phyloP scores from a whole-genome alignment of 441 rosid genomes.

The Euphorbia schlechtendalii region DNA sequence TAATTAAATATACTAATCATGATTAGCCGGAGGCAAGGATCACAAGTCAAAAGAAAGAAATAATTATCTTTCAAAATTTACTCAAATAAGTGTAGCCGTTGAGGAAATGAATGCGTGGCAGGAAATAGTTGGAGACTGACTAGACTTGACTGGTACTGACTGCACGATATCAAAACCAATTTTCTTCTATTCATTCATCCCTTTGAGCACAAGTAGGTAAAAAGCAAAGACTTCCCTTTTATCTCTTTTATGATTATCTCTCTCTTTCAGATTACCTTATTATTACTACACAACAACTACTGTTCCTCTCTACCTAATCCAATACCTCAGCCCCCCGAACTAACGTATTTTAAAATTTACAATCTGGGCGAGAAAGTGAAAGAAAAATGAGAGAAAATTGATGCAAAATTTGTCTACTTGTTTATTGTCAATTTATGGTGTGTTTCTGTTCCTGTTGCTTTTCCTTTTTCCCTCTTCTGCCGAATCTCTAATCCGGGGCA shows the following conservation, averaged over 20 bases:
- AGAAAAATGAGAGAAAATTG: constrained; percentile 11
- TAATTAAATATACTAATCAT: too few species aligned
- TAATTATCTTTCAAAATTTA: too few species aligned
- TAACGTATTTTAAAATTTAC: background rate
- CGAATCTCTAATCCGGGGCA: constrained; percentile 25
- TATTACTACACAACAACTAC: constrained; percentile 33
- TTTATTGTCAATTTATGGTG: constrained; percentile 12
- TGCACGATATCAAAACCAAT: constrained; percentile 25
- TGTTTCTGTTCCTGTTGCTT: constrained; percentile 22
- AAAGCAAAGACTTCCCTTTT: constrained; percentile 38
- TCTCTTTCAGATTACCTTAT: constrained; percentile 5
- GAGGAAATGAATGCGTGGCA: constrained; percentile 25
- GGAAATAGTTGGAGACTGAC: constrained; percentile 22
- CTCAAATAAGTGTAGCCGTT: background rate
- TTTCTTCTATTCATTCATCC: constrained; percentile 24
- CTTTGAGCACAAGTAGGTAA: constrained; percentile 36
- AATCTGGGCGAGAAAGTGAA: constrained; percentile 21
- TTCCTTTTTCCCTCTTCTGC: constrained; percentile 24
- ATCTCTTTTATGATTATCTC: too few species aligned
- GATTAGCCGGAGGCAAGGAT: too few species aligned
- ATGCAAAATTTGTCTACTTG: background rate
- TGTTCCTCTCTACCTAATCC: constrained; percentile 36
- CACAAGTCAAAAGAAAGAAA: background rate
- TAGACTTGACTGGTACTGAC: constrained; percentile 30
- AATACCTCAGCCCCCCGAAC: constrained; percentile 14